Evolutionary conservation across 345 rosid genomes (phyloP).

Genomic region (Acer saccharum): DNA sequence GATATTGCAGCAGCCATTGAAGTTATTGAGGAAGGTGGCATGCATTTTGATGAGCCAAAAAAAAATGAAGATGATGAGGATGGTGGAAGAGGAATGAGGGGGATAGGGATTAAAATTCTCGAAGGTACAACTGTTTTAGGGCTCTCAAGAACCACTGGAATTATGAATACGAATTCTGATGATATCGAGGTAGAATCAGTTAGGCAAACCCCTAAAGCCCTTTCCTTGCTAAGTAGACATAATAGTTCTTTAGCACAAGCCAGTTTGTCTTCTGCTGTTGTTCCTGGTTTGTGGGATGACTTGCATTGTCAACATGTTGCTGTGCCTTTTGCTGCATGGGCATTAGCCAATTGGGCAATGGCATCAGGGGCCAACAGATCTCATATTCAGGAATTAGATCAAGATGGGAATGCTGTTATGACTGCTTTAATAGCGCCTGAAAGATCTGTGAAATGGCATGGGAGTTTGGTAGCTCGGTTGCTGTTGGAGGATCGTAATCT

Average conservation of each 20-base stretch:
- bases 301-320: conserved; percentile 98
- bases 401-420: conserved; percentile 88
- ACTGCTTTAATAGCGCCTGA: conserved; percentile 89
- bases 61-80: conserved; percentile 65
- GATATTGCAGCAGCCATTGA: conserved; percentile 90
- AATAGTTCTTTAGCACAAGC: conserved; percentile 49
- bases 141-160: conserved; percentile 61
- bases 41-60: conserved; percentile 65
- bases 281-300: conserved; percentile 99
- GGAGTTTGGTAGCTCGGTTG: conserved; percentile 85
- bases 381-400: conserved; percentile 89
- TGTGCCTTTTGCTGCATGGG: conserved; percentile 99
- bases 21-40: conserved; percentile 92
- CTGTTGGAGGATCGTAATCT: conserved; percentile 83
- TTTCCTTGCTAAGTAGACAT: conserved; percentile 57
- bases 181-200: conserved; percentile 27
- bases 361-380: conserved; percentile 84
- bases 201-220: conserved; percentile 42
- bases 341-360: conserved; percentile 98
- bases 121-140: conserved; percentile 91
- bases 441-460: conserved; percentile 99
- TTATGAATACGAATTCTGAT: conserved; percentile 46
- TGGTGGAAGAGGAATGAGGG: conserved; percentile 77
- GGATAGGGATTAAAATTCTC: conserved; percentile 90
- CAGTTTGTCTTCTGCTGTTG: conserved; percentile 72